Base-by-base conservation (phyloP, 345 rosid species). In the Syzygium oleosum region DNA sequence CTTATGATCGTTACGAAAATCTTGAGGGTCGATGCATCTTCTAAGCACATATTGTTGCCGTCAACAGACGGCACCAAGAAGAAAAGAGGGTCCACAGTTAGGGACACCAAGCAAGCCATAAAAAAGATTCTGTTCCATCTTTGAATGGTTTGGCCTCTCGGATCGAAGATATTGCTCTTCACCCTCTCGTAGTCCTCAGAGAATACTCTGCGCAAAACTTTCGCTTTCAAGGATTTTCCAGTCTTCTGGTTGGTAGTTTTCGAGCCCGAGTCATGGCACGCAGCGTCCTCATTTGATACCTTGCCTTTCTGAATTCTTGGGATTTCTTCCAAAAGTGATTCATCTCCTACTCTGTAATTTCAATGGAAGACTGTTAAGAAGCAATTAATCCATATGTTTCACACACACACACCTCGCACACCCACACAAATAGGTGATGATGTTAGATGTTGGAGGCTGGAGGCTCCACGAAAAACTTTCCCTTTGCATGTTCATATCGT, bases 51-150 rank as follows among this genome's bases (percentile, higher is more conserved):
- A 38, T 61, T 88, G 84, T 87, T 51, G 59, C 87, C 56, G 23
- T 68, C 68, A 34, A 84, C 52, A 29, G 53, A 34, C 22, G 91
- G 92, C 87, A 92, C 84, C 87, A 88, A 87, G 84, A 91, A 91
- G 87, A 90, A 92, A 86, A 92, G 85, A 6, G 92, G 94, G 87
- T 92, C 94, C 84, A 92, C 85, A 87, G 89, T 88, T 77, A 91
- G 88, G 49, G 92, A 90, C 55, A 91, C 59, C 84, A 90, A 86
- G 86, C 92, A 89, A 9, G 92, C 90, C n/a, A 87, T 73, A 11
- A 91, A 91, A 80, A 92, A 92, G 89, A 91, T 51, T 78, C 65
- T 91, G 87, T 90, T 92, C 94, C 92, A 92, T 29, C 79, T 79
- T 54, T 88, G 88, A 59, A 90, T 88, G 84, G 87, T 85, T 84